A percentile compares a stretch with the other conserved stretches of the same genome.
Evolutionary conservation across 2,329 filamentous ascomycete species (phyloP).

Genomic region (Stagonosporopsis chrysanthemi): DNA sequence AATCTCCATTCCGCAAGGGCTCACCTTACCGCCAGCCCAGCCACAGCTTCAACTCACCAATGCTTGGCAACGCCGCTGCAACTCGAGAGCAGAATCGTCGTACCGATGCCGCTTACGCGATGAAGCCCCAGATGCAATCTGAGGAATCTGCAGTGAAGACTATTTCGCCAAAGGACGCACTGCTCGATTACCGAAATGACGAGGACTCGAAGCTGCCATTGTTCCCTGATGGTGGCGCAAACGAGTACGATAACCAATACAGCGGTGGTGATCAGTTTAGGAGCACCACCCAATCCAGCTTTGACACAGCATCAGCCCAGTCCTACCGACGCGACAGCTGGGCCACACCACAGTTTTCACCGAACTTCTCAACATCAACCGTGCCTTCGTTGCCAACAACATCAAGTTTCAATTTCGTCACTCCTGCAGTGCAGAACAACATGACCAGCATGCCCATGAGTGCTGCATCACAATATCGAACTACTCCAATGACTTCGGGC

Average conservation of each 20-base stretch:
- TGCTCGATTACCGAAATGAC: constrained; percentile 81
- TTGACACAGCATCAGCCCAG: constrained; percentile 46
- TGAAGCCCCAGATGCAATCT: constrained; percentile 50
- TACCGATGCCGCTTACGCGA: constrained; percentile 61
- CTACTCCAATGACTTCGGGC: constrained; percentile 38
- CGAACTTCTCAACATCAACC: constrained; percentile 44
- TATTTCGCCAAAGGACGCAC: constrained; percentile 91
- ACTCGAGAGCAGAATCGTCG: constrained; percentile 69
- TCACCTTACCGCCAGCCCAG: constrained; percentile 58
- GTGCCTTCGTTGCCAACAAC: constrained; percentile 39
- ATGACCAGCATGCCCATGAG: constrained; percentile 45
- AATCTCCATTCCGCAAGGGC: constrained; percentile 81
- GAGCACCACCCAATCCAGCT: constrained; percentile 46
- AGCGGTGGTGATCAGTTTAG: constrained; percentile 52
- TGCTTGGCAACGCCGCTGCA: constrained; percentile 64
- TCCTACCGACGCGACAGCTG: constrained; percentile 46
- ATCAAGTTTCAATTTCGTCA: constrained; percentile 57
- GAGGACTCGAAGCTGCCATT: constrained; percentile 76
- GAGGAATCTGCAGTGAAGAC: constrained; percentile 69
- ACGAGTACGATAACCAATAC: constrained; percentile 59
- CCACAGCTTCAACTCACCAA: constrained; percentile 52
- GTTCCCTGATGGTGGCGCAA: constrained; percentile 69
- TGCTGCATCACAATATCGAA: constrained; percentile 47
- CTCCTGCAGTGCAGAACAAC: constrained; percentile 50
- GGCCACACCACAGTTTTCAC: constrained; percentile 46